Evolutionary conservation across 2,329 filamentous ascomycete species (phyloP), one percentile per base, ranked within the genome.

Genomic region (Metarhizium sp.): DNA sequence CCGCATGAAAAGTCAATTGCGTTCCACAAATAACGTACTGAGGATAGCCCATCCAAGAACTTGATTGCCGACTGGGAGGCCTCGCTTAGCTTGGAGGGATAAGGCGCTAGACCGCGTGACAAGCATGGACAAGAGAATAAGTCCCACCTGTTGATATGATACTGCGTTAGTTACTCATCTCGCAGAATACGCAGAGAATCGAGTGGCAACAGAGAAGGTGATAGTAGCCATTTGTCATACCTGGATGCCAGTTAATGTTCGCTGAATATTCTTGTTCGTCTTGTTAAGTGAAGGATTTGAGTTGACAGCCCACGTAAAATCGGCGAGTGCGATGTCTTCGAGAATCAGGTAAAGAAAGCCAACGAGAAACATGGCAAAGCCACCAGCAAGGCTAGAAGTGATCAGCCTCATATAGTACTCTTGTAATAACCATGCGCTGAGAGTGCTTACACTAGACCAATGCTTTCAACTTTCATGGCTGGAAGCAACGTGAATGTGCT

Each of bases 401-500:
- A 46, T 66, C 56, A 63, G 61, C 25, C 25, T 25, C 20, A 18
- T 34, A 14, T 30, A 7, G 10, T 1, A 14, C 30, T 25, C 7
- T 47, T 43, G 14, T 18, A 7, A 2, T 3, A 14, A 30, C 18
- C 8, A 25, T 20, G 6, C 7, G n/a, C 11, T 7, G 6, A 10
- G 43, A 46, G 16, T 46, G 11, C 81, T 67, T 75, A 92, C 86
- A 96, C 90, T 30, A 90, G 75, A 55, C 75, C 78, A 4, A 90
- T 68, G 62, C 87, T 82, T 67, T 99, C 95, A 1, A 83, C 75
- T 70, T 97, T 99, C 70, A 88, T 86, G 2, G 90, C 94, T 1
- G 90, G 88, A 2, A 99, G 76, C 14, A 97, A 72, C 0, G 94
- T 99, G 66, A 99, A 99, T 2, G 81, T 79, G 67, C 92, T 94